Base-by-base conservation (phyloP, 768 basidiomycete genomes). In the Boletus pseudo-olivaceus region DNA sequence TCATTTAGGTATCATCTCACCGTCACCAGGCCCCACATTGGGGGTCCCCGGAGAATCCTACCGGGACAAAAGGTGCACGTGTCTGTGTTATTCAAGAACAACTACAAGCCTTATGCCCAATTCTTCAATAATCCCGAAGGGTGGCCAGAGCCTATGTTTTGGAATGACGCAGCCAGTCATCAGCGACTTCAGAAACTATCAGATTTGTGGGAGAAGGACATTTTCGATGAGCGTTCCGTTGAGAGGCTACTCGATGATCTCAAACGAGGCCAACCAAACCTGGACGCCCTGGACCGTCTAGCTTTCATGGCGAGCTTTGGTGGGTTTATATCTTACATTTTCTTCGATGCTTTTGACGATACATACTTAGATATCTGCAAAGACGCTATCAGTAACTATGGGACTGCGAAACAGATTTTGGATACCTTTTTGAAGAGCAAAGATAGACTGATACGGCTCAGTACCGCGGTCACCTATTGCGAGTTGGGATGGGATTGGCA, bases 1-100 rank as follows among this genome's bases (percentile, higher is more conserved):
- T n/a, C 29, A 1, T 40, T 4, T 10, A 23, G 2, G 32, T n/a
- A n/a, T 5, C 33, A 19, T 49, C 53, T 69, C 17, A 69, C 26
- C 4, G 2, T 23, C 19, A 2, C 3, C 32, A 70, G 69, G 9
- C 68, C 69, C 8, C 69, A 71, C 49, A 2, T 58, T 11, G 68
- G 67, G 4, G 52, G 47, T 38, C 59, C 65, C 5, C 63, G 69
- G 14, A 59, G 47, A 32, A 70, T 70, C 29, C 27, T 69, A 4
- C 65, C 58, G 0, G 68, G 68, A 14, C 69, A 70, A 39, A 71
- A 62, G 39, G 61, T 70, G n/a, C 68, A 69, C 46, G 63, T 71
- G 7, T 71, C 68, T 1, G 69, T 43, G 29, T 34, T 69, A 1
- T 69, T 67, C 64, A 71, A 64, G 55, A 53, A 56, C 41, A 61